Percentiles rank a stretch among this genome's conserved stretches.
Evolutionary conservation across 306 rosid genomes (phyloP).

Genomic region (Gleditsia sinensis): DNA sequence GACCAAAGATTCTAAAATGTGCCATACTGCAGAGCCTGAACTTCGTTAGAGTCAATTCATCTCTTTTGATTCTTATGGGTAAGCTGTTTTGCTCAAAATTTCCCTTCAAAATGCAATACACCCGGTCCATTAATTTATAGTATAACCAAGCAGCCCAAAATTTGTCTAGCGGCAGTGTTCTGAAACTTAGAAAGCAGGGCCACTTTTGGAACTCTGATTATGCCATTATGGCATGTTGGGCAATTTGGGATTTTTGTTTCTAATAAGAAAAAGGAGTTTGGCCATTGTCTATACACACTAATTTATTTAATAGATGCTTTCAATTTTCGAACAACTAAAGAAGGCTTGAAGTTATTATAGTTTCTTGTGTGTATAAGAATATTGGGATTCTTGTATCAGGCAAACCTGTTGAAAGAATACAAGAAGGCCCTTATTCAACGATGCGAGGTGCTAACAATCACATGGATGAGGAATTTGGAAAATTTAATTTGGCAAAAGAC

Average conservation of each 20-base stretch:
- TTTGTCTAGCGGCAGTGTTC: not conserved
- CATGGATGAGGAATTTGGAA: conserved; percentile 25
- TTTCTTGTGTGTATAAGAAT: not conserved
- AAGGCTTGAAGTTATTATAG: not conserved
- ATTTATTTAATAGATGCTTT: not conserved
- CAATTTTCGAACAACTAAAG: not conserved
- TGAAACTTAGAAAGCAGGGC: not conserved
- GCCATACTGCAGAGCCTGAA: conserved; percentile 14
- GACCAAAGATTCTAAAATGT: conserved; percentile 35
- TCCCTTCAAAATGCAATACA: not conserved
- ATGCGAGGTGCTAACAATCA: conserved; percentile 24
- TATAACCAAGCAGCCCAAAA: not conserved
- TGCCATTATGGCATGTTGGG: not conserved
- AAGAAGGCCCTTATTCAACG: conserved; percentile 30
- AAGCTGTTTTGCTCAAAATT: not conserved
- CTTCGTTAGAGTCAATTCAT: conserved; percentile 19
- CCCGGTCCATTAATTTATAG: not conserved
- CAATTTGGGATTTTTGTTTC: not conserved
- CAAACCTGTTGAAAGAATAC: conserved; percentile 25
- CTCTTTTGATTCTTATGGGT: conserved; percentile 25
- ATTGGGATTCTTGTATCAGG: conserved; percentile 28
- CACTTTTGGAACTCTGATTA: not conserved
- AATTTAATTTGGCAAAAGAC: conserved; percentile 55
- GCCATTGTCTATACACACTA: not conserved
- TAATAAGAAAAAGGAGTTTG: not conserved